Percentiles rank a stretch among this genome's conserved stretches.
phyloP scores from a whole-genome alignment of 2,329 filamentous ascomycete genomes.

The Fusarium camptoceras region DNA sequence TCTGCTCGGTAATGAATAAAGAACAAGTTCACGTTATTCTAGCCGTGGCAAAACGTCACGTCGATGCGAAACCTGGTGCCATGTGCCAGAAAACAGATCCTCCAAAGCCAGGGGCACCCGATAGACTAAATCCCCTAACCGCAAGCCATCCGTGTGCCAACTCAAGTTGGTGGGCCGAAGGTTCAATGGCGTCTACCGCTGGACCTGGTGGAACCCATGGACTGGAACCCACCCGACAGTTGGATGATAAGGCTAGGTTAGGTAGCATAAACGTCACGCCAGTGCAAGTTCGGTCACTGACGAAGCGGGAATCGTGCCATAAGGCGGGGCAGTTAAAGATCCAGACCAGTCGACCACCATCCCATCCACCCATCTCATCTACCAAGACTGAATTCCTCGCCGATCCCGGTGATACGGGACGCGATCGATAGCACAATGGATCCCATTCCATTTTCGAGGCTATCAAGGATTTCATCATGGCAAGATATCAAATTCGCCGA shows the following conservation, averaged over 20 bases:
- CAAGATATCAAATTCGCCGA: constrained; percentile 28
- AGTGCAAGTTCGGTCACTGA: constrained; percentile 38
- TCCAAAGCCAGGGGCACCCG: constrained; percentile 35
- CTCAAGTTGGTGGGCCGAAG: constrained; percentile 33
- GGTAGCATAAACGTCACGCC: constrained; percentile 44
- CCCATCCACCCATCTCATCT: constrained; percentile 32
- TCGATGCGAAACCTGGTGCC: constrained; percentile 34
- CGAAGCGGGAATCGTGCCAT: constrained; percentile 46
- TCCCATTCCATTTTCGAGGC: constrained; percentile 41
- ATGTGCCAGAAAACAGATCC: constrained; percentile 41
- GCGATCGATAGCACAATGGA: too few species aligned
- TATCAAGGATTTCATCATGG: constrained; percentile 20
- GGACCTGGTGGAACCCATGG: constrained; percentile 26
- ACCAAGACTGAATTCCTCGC: constrained; percentile 35
- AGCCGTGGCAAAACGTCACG: constrained; percentile 30
- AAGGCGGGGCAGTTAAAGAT: constrained; percentile 45
- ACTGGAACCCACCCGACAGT: background rate
- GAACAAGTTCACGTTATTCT: constrained; percentile 10
- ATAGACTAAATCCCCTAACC: constrained; percentile 41
- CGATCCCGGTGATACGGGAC: constrained; percentile 46
- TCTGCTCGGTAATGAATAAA: background rate
- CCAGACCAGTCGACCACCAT: constrained; percentile 44
- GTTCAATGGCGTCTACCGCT: constrained; percentile 35
- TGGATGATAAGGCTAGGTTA: constrained; percentile 44
- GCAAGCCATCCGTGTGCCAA: constrained; percentile 48